phyloP scores from a whole-genome alignment of 306 rosid species.

The Acmispon strigosus region DNA sequence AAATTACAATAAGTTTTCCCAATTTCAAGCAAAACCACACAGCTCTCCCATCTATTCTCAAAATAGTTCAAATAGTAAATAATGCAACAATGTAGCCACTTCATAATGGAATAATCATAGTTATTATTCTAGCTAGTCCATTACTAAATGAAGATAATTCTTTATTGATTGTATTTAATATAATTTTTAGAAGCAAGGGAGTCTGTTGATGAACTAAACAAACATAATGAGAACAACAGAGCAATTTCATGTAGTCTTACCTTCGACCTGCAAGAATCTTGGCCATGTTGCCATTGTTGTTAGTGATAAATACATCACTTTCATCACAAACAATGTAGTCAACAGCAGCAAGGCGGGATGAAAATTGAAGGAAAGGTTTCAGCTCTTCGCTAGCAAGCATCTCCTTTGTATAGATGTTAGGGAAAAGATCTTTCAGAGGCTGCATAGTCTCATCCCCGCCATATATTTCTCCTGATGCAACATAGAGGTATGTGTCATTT shows the following conservation, averaged over 20 bases:
- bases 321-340: conserved; percentile 95
- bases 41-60: neutral
- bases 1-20: neutral
- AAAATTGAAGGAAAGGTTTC: conserved; percentile 78
- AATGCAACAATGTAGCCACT: neutral
- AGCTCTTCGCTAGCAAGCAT: conserved; percentile 82
- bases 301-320: conserved; percentile 89
- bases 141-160: neutral
- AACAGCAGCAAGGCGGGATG: conserved; percentile 94
- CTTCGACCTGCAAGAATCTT: conserved; percentile 96
- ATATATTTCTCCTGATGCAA: conserved; percentile 96
- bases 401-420: conserved; percentile 89
- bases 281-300: conserved; percentile 99
- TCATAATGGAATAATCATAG: conserved; percentile 11
- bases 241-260: conserved; percentile 33
- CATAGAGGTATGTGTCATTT: conserved; percentile 80
- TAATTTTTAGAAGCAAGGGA: neutral
- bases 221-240: conserved; percentile 8
- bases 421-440: conserved; percentile 90
- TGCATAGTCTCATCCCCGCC: conserved; percentile 93
- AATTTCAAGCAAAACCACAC: neutral
- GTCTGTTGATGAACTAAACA: neutral
- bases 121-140: conserved; percentile 1
- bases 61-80: conserved; percentile 11
- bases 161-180: neutral